Evolutionary conservation across 805 yeast species (phyloP), one percentile per base, ranked within the genome.

Genomic region (Candida tallmaniae): DNA sequence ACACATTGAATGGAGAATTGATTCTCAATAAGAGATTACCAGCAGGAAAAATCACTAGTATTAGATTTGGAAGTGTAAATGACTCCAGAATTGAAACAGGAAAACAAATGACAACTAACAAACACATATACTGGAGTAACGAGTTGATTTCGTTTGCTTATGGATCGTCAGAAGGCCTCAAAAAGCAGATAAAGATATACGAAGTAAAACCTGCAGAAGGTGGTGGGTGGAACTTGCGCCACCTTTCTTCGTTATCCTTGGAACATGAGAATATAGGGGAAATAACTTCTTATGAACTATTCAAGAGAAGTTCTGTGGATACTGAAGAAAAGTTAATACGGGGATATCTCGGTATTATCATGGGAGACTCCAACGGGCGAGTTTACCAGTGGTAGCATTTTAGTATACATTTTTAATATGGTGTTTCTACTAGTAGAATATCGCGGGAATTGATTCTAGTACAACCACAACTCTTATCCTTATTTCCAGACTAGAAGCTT

Each of bases 311-410:
- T 4, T 59, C 54, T 22, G 43, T 56, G 1, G 68, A 64, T 34
- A 32, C 43, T 13, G 64, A 62, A 20, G 71, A 65, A 13, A 72
- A 34, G 49, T 45, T 52, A 31, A 47, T 44, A 29, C 50, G 61
- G 54, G 77, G 55, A 38, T 53, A 39, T 17, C 34, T 60, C 27
- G 70, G 65, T 35, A 44, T 80, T 18, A 58, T 75, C 6, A 62
- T 76, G 19, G 85, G 84, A 3, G 83, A 78, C 45, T 44, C 60
- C 4, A 47, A 50, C 7, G 85, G 86, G 1, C 57, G 65, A 31
- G 68, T 81, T 4, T 70, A 69, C 20, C 35, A 34, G 27, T 36
- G 41, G 41, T 32, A 25, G 18, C n/a, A n/a, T n/a, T n/a, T n/a
- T n/a, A n/a, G n/a, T n/a, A n/a, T n/a, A n/a, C n/a, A n/a, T n/a